Evolutionary conservation across 768 basidiomycete species (phyloP).

Genomic region (Kwoniella bestiolae): DNA sequence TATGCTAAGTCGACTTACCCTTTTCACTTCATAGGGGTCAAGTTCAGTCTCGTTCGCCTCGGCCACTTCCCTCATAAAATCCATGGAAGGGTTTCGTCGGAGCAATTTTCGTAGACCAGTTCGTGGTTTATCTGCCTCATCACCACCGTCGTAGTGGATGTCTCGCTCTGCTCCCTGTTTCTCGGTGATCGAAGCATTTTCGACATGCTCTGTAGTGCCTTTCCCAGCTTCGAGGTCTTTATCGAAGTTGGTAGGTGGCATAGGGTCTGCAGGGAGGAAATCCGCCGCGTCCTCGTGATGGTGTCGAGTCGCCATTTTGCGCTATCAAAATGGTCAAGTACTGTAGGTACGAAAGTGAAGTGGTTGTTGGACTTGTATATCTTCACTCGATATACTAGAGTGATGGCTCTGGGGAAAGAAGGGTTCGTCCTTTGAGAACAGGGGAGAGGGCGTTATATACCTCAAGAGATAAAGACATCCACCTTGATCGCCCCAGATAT

Average conservation of each 20-base stretch:
- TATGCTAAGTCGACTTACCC: slow-evolving; percentile 19
- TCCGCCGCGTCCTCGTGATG: slow-evolving; percentile 24
- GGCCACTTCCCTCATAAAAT: slow-evolving; percentile 44
- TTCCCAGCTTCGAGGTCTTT: slow-evolving; percentile 31
- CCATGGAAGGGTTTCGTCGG: slow-evolving; percentile 38
- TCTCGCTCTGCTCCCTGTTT: slow-evolving; percentile 18
- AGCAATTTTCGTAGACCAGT: slow-evolving; percentile 36
- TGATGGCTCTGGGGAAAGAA: slow-evolving; percentile 7
- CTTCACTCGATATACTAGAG: slow-evolving; percentile 1
- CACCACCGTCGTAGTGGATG: slow-evolving; percentile 34
- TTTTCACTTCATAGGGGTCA: slow-evolving; percentile 41
- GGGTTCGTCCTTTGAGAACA: background rate
- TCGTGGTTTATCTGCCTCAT: slow-evolving; percentile 28
- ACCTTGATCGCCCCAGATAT: background rate
- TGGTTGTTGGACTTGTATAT: background rate
- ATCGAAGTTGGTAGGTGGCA: slow-evolving; percentile 9
- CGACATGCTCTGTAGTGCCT: slow-evolving; percentile 35
- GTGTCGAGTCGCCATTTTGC: background rate
- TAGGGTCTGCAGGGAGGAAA: slow-evolving; percentile 24
- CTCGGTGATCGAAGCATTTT: slow-evolving; percentile 28
- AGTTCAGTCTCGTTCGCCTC: slow-evolving; percentile 32
- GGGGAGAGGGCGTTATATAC: slow-evolving; percentile 1
- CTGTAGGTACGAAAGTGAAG: background rate
- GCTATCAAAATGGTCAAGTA: background rate
- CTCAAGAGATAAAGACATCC: background rate